phyloP scores from a whole-genome alignment of 306 rosid species.

The Biancaea sappan region DNA sequence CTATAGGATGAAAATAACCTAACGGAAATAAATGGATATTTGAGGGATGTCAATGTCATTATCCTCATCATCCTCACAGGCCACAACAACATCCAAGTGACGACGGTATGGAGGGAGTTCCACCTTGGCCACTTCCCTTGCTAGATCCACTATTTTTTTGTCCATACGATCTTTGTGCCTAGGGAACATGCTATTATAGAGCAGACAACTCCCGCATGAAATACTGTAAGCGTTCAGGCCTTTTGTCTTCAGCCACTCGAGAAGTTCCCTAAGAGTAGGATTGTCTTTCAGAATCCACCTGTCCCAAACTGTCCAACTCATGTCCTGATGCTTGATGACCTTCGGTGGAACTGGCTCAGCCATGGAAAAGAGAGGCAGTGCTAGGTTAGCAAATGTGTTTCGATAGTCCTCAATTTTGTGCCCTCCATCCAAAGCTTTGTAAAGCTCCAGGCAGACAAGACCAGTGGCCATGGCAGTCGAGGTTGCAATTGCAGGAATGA shows the following conservation, averaged over 20 bases:
- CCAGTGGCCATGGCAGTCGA: conserved; percentile 97
- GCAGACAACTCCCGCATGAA: conserved; percentile 80
- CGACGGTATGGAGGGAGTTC: conserved; percentile 73
- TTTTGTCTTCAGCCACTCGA: conserved; percentile 70
- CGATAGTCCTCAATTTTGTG: conserved; percentile 89
- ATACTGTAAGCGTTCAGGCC: conserved; percentile 87
- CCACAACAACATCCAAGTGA: conserved; percentile 86
- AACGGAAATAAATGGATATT: conserved; percentile 85
- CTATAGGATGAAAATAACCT: conserved; percentile 40
- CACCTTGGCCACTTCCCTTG: conserved; percentile 75
- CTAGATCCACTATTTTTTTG: conserved; percentile 77
- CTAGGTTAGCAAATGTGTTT: conserved; percentile 88
- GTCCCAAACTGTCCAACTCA: conserved; percentile 99
- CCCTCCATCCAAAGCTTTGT: conserved; percentile 77
- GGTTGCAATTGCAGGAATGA: conserved; percentile 97
- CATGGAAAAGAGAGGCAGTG: conserved; percentile 84
- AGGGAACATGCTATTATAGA: conserved; percentile 75
- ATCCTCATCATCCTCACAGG: conserved; percentile 94
- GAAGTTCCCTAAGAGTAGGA: conserved; percentile 80
- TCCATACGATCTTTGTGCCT: conserved; percentile 80
- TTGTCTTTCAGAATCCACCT: conserved; percentile 75
- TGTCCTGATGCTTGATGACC: conserved; percentile 70
- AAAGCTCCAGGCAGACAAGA: conserved; percentile 90
- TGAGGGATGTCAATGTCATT: conserved; percentile 89
- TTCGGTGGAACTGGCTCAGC: conserved; percentile 95